Percentiles rank a stretch among this genome's conserved stretches.
These are phyloP conservation scores for Nigrograna mackinnonii DNA, from an alignment of 2,329 filamentous ascomycete genomes.

Conservation along the genomic window DNA sequence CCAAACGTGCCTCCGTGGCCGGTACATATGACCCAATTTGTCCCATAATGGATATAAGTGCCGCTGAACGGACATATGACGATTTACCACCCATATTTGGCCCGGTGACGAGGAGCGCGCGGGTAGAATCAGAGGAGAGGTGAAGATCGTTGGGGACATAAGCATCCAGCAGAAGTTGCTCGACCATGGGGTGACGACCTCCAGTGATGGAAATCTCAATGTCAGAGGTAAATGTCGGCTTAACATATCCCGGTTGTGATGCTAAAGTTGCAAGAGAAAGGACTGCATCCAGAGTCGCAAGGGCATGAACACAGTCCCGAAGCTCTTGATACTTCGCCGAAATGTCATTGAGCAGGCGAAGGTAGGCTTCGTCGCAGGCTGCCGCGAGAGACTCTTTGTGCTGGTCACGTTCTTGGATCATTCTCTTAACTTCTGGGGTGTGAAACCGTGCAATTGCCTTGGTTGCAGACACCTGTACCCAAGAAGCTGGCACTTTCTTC, in stretches of 20 bases:
- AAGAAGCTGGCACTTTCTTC: slow-evolving; percentile 88
- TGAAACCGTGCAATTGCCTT: slow-evolving; percentile 93
- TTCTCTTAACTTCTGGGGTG: slow-evolving; percentile 82
- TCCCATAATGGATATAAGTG: slow-evolving; percentile 89
- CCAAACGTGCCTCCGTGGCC: slow-evolving; percentile 72
- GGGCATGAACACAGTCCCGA: slow-evolving; percentile 82
- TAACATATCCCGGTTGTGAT: slow-evolving; percentile 82
- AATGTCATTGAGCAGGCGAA: slow-evolving; percentile 71
- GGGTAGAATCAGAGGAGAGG: slow-evolving; percentile 59
- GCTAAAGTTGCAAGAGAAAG: slow-evolving; percentile 85
- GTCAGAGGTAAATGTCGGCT: slow-evolving; percentile 69
- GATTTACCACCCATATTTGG: slow-evolving; percentile 99
- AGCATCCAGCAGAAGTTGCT: slow-evolving; percentile 79
- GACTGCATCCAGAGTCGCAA: slow-evolving; percentile 88
- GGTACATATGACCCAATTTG: slow-evolving; percentile 96
- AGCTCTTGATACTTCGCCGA: slow-evolving; percentile 85
- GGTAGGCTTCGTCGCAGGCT: slow-evolving; percentile 85
- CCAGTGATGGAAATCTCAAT: slow-evolving; percentile 71
- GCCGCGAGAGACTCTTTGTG: slow-evolving; percentile 92
- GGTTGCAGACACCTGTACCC: slow-evolving; percentile 92
- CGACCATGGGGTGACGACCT: slow-evolving; percentile 93
- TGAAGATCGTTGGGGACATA: slow-evolving; percentile 91
- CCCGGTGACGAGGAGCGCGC: slow-evolving; percentile 87
- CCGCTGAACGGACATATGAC: slow-evolving; percentile 92
- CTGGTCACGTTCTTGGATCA: slow-evolving; percentile 87